Percentiles rank a stretch among this genome's conserved stretches.
These are phyloP conservation scores for Mycena alexandri DNA, from an alignment of 768 basidiomycete species.

Conservation along the genomic window DNA sequence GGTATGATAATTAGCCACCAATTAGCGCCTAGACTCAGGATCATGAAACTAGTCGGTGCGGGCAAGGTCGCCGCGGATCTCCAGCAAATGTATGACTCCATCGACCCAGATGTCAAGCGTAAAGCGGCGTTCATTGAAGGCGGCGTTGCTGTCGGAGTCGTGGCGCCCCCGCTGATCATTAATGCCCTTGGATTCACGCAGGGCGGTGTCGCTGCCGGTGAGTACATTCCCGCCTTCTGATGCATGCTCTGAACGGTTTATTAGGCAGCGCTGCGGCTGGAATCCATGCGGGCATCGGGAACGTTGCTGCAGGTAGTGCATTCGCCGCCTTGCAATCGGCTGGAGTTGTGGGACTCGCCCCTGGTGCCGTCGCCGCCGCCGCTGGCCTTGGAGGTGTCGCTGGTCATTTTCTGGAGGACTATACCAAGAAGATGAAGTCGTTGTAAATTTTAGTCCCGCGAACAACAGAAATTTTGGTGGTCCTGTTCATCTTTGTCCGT, in stretches of 20 bases:
- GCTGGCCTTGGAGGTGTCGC: conserved; percentile 24
- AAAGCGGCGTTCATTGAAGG: conserved; percentile 17
- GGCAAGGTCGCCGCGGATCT: conserved; percentile 15
- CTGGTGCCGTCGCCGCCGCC: conserved; percentile 12
- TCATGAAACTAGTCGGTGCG: no score
- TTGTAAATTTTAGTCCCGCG: conserved; percentile 14
- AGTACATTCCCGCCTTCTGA: conserved; percentile 17
- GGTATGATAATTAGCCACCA: neutral
- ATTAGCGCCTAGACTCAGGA: conserved; percentile 23
- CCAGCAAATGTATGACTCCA: conserved; percentile 9
- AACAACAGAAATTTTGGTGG: no score
- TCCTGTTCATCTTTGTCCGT: no score
- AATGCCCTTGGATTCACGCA: conserved; percentile 17
- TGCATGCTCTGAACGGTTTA: conserved; percentile 18
- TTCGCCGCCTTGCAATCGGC: conserved; percentile 25
- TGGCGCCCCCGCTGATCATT: conserved; percentile 20
- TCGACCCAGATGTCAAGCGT: conserved; percentile 18
- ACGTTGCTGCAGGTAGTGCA: conserved; percentile 24
- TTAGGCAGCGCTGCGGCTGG: conserved; percentile 28
- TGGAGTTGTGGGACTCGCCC: conserved; percentile 19
- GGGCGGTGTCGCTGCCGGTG: conserved; percentile 23
- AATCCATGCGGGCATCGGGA: conserved; percentile 24
- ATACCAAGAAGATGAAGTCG: conserved; percentile 22
- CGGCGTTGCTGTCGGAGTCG: conserved; percentile 23
- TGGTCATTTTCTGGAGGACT: conserved; percentile 24